Evolutionary conservation across 176 grass and related monocot genomes (phyloP).

Genomic region (Pontederia paniculata): DNA sequence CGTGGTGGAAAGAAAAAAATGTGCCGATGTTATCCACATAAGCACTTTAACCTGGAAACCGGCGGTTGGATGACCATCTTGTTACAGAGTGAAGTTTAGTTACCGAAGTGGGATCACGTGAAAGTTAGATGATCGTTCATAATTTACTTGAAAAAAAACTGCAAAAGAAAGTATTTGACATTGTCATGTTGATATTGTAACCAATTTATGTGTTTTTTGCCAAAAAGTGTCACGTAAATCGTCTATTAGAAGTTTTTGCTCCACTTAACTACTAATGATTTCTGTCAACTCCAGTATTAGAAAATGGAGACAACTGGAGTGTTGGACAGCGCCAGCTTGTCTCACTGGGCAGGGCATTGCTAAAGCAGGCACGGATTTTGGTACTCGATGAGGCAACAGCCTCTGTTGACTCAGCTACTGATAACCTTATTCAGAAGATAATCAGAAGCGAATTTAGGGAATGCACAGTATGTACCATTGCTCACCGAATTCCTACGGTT

Average conservation of each 20-base stretch:
- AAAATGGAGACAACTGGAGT: slow-evolving; percentile 99
- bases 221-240: too few relatives aligned
- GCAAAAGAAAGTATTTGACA: too few relatives aligned
- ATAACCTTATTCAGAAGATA: slow-evolving; percentile 98
- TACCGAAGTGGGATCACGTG: too few relatives aligned
- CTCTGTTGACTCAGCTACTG: slow-evolving; percentile 91
- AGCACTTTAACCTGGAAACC: too few relatives aligned
- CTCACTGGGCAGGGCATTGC: slow-evolving; percentile 75
- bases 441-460: slow-evolving; percentile 88
- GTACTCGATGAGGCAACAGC: slow-evolving; percentile 97
- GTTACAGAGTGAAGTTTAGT: too few relatives aligned
- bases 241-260: neutral
- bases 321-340: slow-evolving; percentile 97
- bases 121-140: too few relatives aligned
- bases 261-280: slow-evolving; percentile 1
- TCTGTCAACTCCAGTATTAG: slow-evolving; percentile 44
- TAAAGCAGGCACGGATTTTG: slow-evolving; percentile 83
- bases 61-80: too few relatives aligned
- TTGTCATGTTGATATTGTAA: too few relatives aligned
- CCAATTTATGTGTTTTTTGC: too few relatives aligned
- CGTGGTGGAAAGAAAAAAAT: too few relatives aligned
- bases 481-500: slow-evolving; percentile 91
- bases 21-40: too few relatives aligned
- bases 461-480: slow-evolving; percentile 94
- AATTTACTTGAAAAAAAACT: too few relatives aligned